phyloP scores from a whole-genome alignment of 176 grass and related monocot genomes.

The Lolium multiflorum region DNA sequence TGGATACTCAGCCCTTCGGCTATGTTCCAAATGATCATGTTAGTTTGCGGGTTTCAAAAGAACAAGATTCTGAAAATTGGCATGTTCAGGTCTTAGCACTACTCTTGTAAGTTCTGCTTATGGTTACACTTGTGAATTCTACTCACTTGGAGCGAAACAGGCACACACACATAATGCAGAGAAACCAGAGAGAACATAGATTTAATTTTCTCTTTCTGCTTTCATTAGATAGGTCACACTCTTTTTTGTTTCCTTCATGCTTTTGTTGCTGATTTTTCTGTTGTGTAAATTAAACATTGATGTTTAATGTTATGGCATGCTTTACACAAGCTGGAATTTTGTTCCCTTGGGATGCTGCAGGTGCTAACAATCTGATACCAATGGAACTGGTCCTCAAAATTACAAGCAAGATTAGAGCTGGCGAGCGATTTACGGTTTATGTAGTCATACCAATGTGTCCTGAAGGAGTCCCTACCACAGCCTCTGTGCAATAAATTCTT shows the following conservation, averaged over 20 bases:
- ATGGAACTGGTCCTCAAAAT: slow-evolving; percentile 95
- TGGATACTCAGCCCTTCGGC: slow-evolving; percentile 89
- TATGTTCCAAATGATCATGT: slow-evolving; percentile 63
- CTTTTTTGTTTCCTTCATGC: slow-evolving; percentile 27
- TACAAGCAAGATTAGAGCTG: slow-evolving; percentile 82
- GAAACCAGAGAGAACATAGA: neutral
- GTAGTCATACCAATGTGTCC: slow-evolving; percentile 98
- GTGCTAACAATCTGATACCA: slow-evolving; percentile 93
- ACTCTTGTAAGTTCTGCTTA: slow-evolving; percentile 32
- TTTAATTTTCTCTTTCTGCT: neutral
- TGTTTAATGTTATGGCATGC: slow-evolving; percentile 18
- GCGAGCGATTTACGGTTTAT: slow-evolving; percentile 88
- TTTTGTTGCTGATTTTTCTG: neutral
- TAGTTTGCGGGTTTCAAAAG: slow-evolving; percentile 68
- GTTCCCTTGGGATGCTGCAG: slow-evolving; percentile 44
- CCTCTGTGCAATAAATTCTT: slow-evolving; percentile 90
- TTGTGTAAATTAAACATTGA: slow-evolving; percentile 16
- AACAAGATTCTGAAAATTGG: slow-evolving; percentile 85
- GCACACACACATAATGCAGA: neutral
- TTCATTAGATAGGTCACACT: slow-evolving; percentile 25
- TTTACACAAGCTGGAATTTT: slow-evolving; percentile 15
- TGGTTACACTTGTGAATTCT: slow-evolving; percentile 15
- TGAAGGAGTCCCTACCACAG: slow-evolving; percentile 80
- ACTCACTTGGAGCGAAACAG: neutral
- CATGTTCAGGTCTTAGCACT: slow-evolving; percentile 77